phyloP scores from a whole-genome alignment of 1,284 basidiomycete genomes.

The Takashimella koratensis region DNA sequence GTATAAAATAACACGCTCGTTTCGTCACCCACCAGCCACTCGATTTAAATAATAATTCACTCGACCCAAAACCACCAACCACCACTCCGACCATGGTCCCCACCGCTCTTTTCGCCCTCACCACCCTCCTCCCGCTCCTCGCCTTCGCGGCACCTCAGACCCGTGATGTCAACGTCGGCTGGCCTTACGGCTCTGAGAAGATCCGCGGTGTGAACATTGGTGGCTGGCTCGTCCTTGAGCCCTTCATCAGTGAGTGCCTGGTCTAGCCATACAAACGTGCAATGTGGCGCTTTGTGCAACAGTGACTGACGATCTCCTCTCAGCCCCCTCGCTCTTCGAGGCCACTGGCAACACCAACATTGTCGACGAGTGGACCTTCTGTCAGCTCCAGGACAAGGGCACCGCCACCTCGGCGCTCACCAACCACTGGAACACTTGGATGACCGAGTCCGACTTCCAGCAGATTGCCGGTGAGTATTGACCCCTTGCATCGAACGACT shows the following conservation, averaged over 20 bases:
- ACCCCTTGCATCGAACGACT: neutral
- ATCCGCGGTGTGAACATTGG: slow-evolving; percentile 50
- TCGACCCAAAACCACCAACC: too few species aligned
- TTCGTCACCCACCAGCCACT: too few species aligned
- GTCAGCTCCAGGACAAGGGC: slow-evolving; percentile 43
- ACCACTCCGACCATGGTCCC: too few species aligned
- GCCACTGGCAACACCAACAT: slow-evolving; percentile 63
- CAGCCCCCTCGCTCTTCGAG: slow-evolving; percentile 74
- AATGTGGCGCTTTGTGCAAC: neutral
- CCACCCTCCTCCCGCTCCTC: slow-evolving; percentile 8
- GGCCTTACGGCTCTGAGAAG: slow-evolving; percentile 41
- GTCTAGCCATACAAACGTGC: neutral
- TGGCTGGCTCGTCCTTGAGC: slow-evolving; percentile 45
- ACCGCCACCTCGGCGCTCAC: slow-evolving; percentile 29
- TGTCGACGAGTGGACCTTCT: slow-evolving; percentile 80
- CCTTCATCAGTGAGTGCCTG: slow-evolving; percentile 39
- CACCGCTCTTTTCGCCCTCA: slow-evolving; percentile 4
- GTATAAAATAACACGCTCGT: too few species aligned
- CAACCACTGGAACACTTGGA: slow-evolving; percentile 50
- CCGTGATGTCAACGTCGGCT: slow-evolving; percentile 40
- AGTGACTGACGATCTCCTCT: neutral
- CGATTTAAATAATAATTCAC: too few species aligned
- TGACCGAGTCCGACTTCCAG: slow-evolving; percentile 81
- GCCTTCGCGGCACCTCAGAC: slow-evolving; percentile 5
- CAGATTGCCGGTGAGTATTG: slow-evolving; percentile 64